Evolutionary conservation across 257 asterid genomes (phyloP), one percentile per base, ranked within the genome.

Genomic region (Lantana camara): DNA sequence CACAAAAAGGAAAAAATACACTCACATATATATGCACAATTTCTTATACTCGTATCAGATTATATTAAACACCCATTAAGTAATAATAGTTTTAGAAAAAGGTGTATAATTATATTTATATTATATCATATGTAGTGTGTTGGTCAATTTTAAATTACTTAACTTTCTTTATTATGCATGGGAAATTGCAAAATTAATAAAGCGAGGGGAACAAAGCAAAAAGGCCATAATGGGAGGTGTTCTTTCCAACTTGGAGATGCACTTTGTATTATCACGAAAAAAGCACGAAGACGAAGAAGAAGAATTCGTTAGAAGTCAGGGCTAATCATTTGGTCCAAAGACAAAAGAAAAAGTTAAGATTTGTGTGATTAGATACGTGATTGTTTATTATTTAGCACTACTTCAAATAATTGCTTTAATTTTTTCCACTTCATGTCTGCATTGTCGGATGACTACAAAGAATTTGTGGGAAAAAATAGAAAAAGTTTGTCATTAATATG

Each of bases 311-410:
- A 11, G 9, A 52, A 65, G 47, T 15, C 24, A 22, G 48, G 40
- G 70, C 8, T 41, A 51, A 60, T 65, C 59, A 53, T 60, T 70
- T 38, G 68, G 76, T 75, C 73, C n/a, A 45, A 65, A 66, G 76
- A 68, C 68, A 53, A 62, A 64, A 66, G 48, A 52, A 44, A 13
- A 17, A 59, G 52, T 24, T 63, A 19, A 49, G 42, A 42, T 51
- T 35, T 50, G 15, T 50, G 15, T 50, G 59, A 64, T 63, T 11
- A 32, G 68, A 48, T 29, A 9, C 14, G 21, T 37, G 9, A 47
- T 57, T 44, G 20, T 48, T 64, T 41, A 64, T 29, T 13, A 12
- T 13, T 2, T 3, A 16, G 4, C 46, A 41, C 46, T 12, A 13
- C 1, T 44, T 44, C 9, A 44, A 44, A 44, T 16, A 1, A 16